A percentile compares a stretch with the other conserved stretches of the same genome.
These are phyloP conservation scores for Dictyostelium gargantuum DNA, from an alignment of 208 protist species.

Conservation along the genomic window DNA sequence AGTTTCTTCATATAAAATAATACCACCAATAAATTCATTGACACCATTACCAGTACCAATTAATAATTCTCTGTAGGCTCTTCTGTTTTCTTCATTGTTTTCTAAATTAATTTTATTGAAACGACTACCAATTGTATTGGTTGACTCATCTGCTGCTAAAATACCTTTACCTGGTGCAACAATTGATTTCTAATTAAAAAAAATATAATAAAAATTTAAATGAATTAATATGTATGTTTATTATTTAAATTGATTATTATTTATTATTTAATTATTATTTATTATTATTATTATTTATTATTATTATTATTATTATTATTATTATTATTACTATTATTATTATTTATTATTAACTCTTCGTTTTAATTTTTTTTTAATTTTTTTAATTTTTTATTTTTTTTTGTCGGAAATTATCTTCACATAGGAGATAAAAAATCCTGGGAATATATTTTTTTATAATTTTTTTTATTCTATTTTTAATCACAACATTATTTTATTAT, in stretches of 20 bases:
- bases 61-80: slow-evolving; percentile 93
- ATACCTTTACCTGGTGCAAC: slow-evolving; percentile 93
- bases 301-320: no score
- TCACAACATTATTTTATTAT: no score
- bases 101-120: slow-evolving; percentile 93
- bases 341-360: no score
- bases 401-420: neutral
- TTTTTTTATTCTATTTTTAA: neutral
- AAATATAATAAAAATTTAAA: no score
- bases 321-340: no score
- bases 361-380: neutral
- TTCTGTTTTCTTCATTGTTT: slow-evolving; percentile 94
- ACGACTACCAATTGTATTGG: slow-evolving; percentile 94
- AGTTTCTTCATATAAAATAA: slow-evolving; percentile 97
- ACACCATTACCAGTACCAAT: slow-evolving; percentile 80
- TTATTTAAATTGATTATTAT: neutral
- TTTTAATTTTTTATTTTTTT: no score
- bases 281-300: no score
- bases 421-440: no score
- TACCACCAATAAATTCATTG: slow-evolving; percentile 94
- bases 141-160: slow-evolving; percentile 96
- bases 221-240: neutral
- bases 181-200: slow-evolving; percentile 73
- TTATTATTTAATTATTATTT: no score
- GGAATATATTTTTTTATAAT: no score